phyloP scores from a whole-genome alignment of 139 green algal species.

The Penium margaritaceum region DNA sequence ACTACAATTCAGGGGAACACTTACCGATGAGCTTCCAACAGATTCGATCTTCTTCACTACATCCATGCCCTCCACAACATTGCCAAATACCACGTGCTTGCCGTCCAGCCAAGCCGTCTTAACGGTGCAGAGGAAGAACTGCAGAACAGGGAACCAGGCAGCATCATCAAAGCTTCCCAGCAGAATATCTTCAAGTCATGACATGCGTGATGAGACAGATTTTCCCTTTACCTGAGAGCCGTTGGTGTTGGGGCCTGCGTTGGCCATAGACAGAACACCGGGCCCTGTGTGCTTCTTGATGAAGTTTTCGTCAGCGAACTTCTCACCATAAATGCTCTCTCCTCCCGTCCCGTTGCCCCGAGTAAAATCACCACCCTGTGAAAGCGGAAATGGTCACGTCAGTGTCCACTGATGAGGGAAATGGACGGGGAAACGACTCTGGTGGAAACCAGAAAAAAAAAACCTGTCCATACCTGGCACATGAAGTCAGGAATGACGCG shows the following conservation, averaged over 20 bases:
- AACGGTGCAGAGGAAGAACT: conserved; percentile 57
- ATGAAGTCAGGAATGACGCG: conserved; percentile 55
- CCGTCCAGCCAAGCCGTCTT: conserved; percentile 55
- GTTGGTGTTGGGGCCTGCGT: conserved; percentile 64
- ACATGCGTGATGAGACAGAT: not conserved
- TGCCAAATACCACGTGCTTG: conserved; percentile 88
- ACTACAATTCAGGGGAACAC: too few species aligned
- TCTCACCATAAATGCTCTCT: conserved; percentile 54
- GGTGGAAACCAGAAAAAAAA: not conserved
- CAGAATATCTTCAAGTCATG: not conserved
- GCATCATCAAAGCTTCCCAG: not conserved
- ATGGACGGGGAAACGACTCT: too few species aligned
- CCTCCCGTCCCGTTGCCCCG: conserved; percentile 52
- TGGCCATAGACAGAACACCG: conserved; percentile 56
- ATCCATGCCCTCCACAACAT: conserved; percentile 89
- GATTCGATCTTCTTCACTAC: conserved; percentile 84
- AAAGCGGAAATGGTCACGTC: not conserved
- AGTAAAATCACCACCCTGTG: conserved; percentile 57
- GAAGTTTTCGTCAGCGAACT: conserved; percentile 69
- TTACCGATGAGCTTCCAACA: conserved; percentile 54
- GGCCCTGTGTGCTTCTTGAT: conserved; percentile 65
- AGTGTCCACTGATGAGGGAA: too few species aligned
- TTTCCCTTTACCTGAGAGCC: conserved; percentile 52
- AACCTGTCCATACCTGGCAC: conserved; percentile 20
- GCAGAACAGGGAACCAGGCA: not conserved